A percentile compares a stretch with the other conserved stretches of the same genome.
phyloP scores from a whole-genome alignment of 805 yeast genomes.

The Cyberlindnera misumaiensis region DNA sequence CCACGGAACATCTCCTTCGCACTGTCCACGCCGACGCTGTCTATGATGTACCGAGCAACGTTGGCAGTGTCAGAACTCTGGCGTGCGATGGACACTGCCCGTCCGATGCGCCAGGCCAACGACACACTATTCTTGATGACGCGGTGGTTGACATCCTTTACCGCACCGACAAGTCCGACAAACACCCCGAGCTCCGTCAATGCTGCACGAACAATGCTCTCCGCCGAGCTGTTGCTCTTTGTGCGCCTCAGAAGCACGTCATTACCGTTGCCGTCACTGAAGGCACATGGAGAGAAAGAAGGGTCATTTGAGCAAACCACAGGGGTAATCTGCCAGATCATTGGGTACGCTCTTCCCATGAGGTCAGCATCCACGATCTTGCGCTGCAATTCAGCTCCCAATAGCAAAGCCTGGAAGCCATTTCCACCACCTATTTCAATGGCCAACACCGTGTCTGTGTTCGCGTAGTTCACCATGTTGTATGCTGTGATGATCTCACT shows the following conservation, averaged over 20 bases:
- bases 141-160: conserved; percentile 25
- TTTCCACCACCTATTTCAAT: conserved; percentile 41
- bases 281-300: conserved; percentile 23
- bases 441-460: conserved; percentile 29
- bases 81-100: conserved; percentile 34
- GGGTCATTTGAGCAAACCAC: conserved; percentile 20
- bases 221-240: conserved; percentile 28
- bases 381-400: conserved; percentile 23
- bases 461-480: conserved; percentile 20
- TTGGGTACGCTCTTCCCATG: conserved; percentile 45
- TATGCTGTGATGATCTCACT: conserved; percentile 30
- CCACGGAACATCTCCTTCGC: conserved; percentile 31
- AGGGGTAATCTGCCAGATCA: conserved; percentile 37
- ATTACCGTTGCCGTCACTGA: conserved; percentile 40
- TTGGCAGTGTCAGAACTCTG: conserved; percentile 30
- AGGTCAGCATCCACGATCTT: conserved; percentile 33
- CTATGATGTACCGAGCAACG: conserved; percentile 30
- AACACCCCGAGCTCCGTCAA: conserved; percentile 36
- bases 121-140: conserved; percentile 32
- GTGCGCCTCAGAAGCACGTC: conserved; percentile 28
- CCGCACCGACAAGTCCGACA: conserved; percentile 31
- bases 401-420: conserved; percentile 28
- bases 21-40: conserved; percentile 29
- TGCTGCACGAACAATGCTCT: conserved; percentile 33
- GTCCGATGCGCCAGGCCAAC: conserved; percentile 41